Conservation (phyloP, 108 stramenopile species). For the Pseudonitzschia multiseries region DNA sequence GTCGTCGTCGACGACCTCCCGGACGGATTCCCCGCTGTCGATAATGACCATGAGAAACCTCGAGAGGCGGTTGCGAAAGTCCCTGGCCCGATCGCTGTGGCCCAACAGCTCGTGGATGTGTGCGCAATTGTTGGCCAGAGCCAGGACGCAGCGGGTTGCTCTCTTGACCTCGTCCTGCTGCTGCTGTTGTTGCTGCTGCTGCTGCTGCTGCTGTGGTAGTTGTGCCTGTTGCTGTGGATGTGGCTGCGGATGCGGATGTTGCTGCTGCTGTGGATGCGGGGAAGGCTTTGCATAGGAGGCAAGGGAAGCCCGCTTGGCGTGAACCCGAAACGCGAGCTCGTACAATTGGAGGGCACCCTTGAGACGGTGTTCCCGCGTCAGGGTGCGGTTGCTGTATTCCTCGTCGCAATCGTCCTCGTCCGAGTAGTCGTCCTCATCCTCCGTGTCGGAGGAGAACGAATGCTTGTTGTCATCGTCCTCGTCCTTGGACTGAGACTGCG, state of each 20-base stretch:
- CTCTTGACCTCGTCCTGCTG: not conserved
- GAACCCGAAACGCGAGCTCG: constrained; percentile 17
- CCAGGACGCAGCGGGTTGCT: constrained; percentile 4
- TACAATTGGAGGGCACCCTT: constrained; percentile 18
- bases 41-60: constrained; percentile 13
- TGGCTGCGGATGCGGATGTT: not conserved
- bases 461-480: not conserved
- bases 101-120: constrained; percentile 14
- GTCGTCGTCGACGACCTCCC: not conserved
- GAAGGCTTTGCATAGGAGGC: too few species aligned
- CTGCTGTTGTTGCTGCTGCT: not conserved
- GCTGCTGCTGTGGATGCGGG: not conserved
- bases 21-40: constrained; percentile 14
- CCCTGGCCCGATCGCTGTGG: not conserved
- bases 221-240: not conserved
- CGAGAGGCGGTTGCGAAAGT: not conserved
- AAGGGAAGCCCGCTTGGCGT: not conserved
- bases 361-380: constrained; percentile 1
- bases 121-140: constrained; percentile 25
- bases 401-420: not conserved
- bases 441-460: not conserved
- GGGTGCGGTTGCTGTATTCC: not conserved
- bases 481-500: not conserved
- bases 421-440: not conserved
- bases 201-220: not conserved